Evolutionary conservation across 2,329 filamentous ascomycete genomes (phyloP).

Genomic region (Trichoderma guizhouense): DNA sequence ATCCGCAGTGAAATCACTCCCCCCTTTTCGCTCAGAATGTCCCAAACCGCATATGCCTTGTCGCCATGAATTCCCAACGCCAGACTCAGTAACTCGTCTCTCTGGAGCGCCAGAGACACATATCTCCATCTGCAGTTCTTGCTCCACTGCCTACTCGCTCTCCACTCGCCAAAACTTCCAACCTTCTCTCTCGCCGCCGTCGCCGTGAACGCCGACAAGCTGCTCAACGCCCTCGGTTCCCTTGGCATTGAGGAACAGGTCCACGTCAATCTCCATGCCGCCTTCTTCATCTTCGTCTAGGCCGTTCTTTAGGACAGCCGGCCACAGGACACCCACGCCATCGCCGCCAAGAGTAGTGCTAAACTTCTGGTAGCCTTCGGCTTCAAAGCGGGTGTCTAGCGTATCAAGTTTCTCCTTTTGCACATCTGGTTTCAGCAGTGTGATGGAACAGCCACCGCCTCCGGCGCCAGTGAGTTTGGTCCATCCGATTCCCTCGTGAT

Average conservation of each 20-base stretch:
- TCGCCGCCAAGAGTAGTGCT: conserved; percentile 88
- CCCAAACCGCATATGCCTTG: background rate
- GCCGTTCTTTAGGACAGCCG: conserved; percentile 83
- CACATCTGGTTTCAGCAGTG: conserved; percentile 70
- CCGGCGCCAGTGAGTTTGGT: conserved; percentile 96
- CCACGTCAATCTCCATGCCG: conserved; percentile 88
- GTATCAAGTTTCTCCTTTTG: conserved; percentile 53
- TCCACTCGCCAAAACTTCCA: conserved; percentile 85
- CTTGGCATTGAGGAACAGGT: conserved; percentile 75
- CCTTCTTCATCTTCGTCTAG: conserved; percentile 73
- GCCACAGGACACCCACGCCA: conserved; percentile 91
- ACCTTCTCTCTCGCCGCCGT: conserved; percentile 66
- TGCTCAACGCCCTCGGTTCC: conserved; percentile 82
- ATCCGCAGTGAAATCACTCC: background rate
- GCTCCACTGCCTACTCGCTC: conserved; percentile 33
- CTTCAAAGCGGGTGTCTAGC: conserved; percentile 62
- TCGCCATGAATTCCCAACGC: background rate
- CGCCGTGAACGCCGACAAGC: conserved; percentile 75
- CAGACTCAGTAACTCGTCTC: background rate
- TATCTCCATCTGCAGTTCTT: background rate
- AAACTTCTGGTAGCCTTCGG: conserved; percentile 78
- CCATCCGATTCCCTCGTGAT: conserved; percentile 88
- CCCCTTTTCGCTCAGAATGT: background rate
- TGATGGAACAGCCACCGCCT: conserved; percentile 93
- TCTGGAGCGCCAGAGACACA: background rate